Conservation (phyloP, 2,329 filamentous ascomycete genomes). For the Epichloe gansuensis region DNA sequence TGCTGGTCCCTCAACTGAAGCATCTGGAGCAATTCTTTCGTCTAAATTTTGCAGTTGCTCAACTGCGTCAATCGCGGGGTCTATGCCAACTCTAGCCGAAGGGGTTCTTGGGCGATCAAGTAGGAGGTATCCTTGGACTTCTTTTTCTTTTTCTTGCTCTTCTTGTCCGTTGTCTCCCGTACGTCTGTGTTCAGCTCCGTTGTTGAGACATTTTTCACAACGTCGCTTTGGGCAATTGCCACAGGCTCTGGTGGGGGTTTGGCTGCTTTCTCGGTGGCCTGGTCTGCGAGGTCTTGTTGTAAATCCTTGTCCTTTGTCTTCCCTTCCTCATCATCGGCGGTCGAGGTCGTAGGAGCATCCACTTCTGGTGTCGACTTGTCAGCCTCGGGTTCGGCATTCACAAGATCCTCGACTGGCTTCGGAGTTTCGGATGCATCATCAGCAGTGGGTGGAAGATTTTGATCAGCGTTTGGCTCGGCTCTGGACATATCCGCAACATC, state of each 20-base stretch:
- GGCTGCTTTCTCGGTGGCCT: neutral
- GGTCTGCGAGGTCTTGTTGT: neutral
- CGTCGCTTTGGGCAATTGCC: neutral
- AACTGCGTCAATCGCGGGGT: neutral
- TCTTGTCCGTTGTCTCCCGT: slow-evolving; percentile 5
- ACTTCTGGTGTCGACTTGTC: neutral
- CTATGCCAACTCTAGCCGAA: neutral
- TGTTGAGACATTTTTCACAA: neutral
- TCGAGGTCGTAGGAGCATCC: neutral
- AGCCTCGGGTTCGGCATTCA: neutral
- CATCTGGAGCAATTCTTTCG: neutral
- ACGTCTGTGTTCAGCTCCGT: neutral
- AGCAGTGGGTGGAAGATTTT: neutral
- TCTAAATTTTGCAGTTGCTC: neutral
- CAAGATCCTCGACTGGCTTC: neutral
- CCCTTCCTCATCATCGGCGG: neutral
- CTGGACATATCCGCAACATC: neutral
- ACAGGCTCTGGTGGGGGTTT: neutral
- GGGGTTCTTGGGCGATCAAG: neutral
- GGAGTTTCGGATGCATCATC: neutral
- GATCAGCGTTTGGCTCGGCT: neutral
- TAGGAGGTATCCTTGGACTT: slow-evolving; percentile 1
- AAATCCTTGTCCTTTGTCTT: neutral
- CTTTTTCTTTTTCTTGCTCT: slow-evolving; percentile 11
- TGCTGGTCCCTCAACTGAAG: neutral